phyloP scores from a whole-genome alignment of 768 basidiomycete species.

The Guyanaporus albipodus region DNA sequence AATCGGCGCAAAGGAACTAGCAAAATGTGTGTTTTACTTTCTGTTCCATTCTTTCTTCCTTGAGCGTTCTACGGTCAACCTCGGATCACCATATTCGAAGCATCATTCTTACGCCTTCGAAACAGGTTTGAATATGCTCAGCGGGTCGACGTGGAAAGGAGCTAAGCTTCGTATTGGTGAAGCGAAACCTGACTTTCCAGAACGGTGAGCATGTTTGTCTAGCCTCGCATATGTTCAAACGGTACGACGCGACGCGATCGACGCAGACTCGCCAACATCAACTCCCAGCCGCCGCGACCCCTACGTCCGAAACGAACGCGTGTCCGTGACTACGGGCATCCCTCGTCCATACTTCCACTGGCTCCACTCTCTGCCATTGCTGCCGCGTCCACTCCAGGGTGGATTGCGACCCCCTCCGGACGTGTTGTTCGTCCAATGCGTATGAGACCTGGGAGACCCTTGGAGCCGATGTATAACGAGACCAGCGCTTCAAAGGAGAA shows the following conservation, averaged over 20 bases:
- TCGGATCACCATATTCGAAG: not conserved
- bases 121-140: constrained; percentile 71
- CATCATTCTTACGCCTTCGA: constrained; percentile 1
- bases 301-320: constrained; percentile 41
- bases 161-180: constrained; percentile 78
- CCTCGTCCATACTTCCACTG: constrained; percentile 61
- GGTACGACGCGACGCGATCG: not conserved
- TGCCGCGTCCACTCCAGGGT: constrained; percentile 54
- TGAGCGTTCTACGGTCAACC: no score
- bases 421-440: constrained; percentile 62
- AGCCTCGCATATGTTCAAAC: no score
- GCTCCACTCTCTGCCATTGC: constrained; percentile 58
- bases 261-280: constrained; percentile 11
- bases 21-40: constrained; percentile 51
- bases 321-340: constrained; percentile 35
- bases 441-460: constrained; percentile 65
- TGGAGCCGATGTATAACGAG: constrained; percentile 31
- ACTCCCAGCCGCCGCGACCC: constrained; percentile 24
- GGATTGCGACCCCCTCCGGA: constrained; percentile 67
- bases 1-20: constrained; percentile 41
- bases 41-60: not conserved
- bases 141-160: constrained; percentile 87
- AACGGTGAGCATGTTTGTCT: constrained; percentile 46
- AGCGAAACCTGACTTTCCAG: constrained; percentile 70
- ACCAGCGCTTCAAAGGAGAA: constrained; percentile 4